phyloP scores from a whole-genome alignment of 2,329 filamentous ascomycete genomes.

The Calonectria hawksworthii region DNA sequence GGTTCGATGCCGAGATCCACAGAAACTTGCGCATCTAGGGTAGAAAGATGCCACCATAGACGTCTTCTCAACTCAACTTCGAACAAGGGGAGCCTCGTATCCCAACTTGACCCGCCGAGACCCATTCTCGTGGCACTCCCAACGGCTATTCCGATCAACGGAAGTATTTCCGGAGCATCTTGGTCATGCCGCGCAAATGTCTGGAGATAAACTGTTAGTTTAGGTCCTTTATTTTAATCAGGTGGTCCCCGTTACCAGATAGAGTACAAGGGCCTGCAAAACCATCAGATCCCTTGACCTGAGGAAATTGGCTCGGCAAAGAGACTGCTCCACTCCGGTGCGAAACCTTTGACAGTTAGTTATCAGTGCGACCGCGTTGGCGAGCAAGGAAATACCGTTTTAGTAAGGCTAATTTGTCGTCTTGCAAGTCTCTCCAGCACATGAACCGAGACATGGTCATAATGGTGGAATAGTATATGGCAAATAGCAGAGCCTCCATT shows the following conservation, averaged over 20 bases:
- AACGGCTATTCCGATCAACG: slow-evolving; percentile 31
- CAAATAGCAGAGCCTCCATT: slow-evolving; percentile 30
- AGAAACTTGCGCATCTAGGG: slow-evolving; percentile 62
- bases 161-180: slow-evolving; percentile 22
- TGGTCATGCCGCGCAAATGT: slow-evolving; percentile 20
- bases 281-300: slow-evolving; percentile 25
- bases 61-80: slow-evolving; percentile 67
- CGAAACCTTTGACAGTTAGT: not conserved
- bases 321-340: slow-evolving; percentile 12
- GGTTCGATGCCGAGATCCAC: slow-evolving; percentile 64
- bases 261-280: slow-evolving; percentile 34
- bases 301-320: slow-evolving; percentile 24
- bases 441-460: slow-evolving; percentile 14
- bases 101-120: slow-evolving; percentile 37
- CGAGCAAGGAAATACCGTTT: not conserved
- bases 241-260: slow-evolving; percentile 22
- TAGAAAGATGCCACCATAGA: slow-evolving; percentile 67
- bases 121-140: slow-evolving; percentile 37
- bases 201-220: not conserved
- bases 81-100: slow-evolving; percentile 63
- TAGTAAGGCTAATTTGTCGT: slow-evolving; percentile 8
- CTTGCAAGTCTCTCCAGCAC: slow-evolving; percentile 19
- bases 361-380: not conserved
- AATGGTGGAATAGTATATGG: slow-evolving; percentile 30
- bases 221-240: too few relatives aligned